Evolutionary conservation across 768 basidiomycete species (phyloP).

Genomic region (Podaxis mareebaensis): DNA sequence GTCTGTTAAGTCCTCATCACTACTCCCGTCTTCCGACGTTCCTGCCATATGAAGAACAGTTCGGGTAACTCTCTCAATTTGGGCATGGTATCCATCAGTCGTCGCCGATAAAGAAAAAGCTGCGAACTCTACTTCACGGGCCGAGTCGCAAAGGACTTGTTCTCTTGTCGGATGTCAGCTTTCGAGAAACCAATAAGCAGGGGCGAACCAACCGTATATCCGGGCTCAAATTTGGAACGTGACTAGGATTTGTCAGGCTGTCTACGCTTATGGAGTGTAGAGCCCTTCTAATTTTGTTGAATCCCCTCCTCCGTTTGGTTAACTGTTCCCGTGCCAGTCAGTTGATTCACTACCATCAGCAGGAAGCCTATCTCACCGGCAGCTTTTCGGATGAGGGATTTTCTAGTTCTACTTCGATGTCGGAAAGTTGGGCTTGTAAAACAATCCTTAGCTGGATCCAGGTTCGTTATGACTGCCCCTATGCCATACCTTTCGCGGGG

Average conservation of each 20-base stretch:
- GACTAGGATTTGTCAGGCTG: neutral
- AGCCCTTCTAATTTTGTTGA: conserved; percentile 39
- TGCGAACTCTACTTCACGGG: conserved; percentile 39
- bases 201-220: neutral
- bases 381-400: conserved; percentile 1
- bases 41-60: conserved; percentile 36
- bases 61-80: conserved; percentile 31
- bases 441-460: neutral
- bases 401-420: conserved; percentile 9
- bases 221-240: neutral
- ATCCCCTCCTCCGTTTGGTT: conserved; percentile 34
- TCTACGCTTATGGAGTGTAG: conserved; percentile 26
- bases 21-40: conserved; percentile 23
- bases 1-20: conserved; percentile 32
- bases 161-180: conserved; percentile 32
- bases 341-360: neutral
- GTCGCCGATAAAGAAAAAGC: conserved; percentile 15
- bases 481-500: neutral
- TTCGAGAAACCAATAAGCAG: neutral
- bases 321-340: conserved; percentile 25
- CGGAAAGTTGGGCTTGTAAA: neutral
- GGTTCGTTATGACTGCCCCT: neutral
- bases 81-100: conserved; percentile 36
- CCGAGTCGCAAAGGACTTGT: conserved; percentile 38
- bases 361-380: conserved; percentile 1